Evolutionary conservation across 306 rosid species (phyloP), one percentile per base, ranked within the genome.

Genomic region (Fragaria vesca): DNA sequence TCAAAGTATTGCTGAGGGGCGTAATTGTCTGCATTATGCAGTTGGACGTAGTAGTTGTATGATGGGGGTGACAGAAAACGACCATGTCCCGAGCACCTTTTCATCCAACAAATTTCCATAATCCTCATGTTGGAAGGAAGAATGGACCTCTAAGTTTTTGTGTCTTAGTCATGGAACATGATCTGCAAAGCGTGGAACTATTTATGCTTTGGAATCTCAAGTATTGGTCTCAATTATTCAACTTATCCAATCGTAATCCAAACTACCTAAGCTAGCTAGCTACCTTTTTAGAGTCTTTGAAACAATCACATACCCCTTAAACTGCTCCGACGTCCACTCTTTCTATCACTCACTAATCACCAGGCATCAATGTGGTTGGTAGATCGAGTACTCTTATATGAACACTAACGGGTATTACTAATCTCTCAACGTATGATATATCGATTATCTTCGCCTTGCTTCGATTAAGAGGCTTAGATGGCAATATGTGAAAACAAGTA

Each of bases 71-170:
- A 73, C 36, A 32, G 47, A 7, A 63, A 69, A 51, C 45, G 79
- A 74, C 75, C 70, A 78, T 28, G 73, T 78, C 73, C 69, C 38
- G 72, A 50, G 80, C 74, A 50, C 30, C 76, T 32, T n/a, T 69
- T 21, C 36, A 12, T 5, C 32, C 18, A 12, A 30, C 2, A 62
- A 5, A 21, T 8, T 9, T 57, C 5, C 65, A 9, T 26, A 60
- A 42, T 42, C 36, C 36, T 26, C 66, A 26, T 60, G 36, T 60
- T 60, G 18, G 36, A 60, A 26, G 34, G 17, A 60, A 60, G 62
- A 57, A 21, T 3, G 62, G 36, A 26, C 18, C 43, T 62, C 36
- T 62, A 28, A 62, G 45, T 42, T 42, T 42, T 8, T 42, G 42
- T 21, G 4, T 8, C 2, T 9, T n/a, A 2, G 45, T 65, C 70